phyloP scores from a whole-genome alignment of 208 protist genomes.

The Wallacemonas rigidus region DNA sequence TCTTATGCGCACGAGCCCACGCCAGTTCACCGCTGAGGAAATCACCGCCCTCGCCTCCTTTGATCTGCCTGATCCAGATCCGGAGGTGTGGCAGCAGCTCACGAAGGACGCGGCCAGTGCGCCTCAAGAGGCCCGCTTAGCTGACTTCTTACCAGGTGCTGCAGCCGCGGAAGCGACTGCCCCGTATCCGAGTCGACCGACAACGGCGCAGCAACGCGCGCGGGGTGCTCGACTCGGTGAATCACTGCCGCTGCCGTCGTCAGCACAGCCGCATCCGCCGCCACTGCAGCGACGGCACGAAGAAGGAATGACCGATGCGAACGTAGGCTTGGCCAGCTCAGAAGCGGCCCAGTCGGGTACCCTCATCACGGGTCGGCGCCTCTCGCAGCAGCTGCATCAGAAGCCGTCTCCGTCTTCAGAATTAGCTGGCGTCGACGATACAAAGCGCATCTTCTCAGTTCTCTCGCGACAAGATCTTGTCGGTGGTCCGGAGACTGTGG shows the following conservation, averaged over 20 bases:
- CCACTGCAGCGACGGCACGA: background rate
- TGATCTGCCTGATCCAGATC: slow-evolving; percentile 44
- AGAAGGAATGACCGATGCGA: background rate
- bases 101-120: background rate
- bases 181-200: background rate
- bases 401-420: background rate
- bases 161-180: background rate
- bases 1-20: slow-evolving; percentile 27
- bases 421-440: background rate
- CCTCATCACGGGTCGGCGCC: slow-evolving; percentile 6
- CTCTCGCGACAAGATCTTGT: slow-evolving; percentile 42
- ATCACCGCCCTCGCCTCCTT: slow-evolving; percentile 45
- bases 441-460: slow-evolving; percentile 23
- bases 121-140: background rate
- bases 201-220: slow-evolving; percentile 14
- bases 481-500: slow-evolving; percentile 58
- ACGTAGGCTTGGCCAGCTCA: no score
- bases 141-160: background rate
- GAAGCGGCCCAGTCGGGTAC: no score
- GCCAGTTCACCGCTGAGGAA: slow-evolving; percentile 52
- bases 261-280: background rate
- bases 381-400: slow-evolving; percentile 11
- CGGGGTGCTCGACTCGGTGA: slow-evolving; percentile 2
- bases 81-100: slow-evolving; percentile 27
- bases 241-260: background rate